Conservation (phyloP, 768 basidiomycete species). For the Kwoniella dendrophila region DNA sequence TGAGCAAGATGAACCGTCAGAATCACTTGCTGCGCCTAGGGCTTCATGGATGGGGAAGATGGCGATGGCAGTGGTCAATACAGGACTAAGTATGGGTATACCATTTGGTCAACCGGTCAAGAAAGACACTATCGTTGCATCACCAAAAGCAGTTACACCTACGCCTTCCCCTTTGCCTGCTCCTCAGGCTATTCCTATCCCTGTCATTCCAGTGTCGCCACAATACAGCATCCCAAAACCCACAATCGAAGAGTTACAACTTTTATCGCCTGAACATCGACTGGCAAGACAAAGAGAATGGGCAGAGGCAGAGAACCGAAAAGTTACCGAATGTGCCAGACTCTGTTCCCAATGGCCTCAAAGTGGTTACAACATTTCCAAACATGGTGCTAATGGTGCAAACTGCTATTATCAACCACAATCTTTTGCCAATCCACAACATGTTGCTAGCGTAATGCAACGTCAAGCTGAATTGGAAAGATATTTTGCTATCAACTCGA, state of each 20-base stretch:
- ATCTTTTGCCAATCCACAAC: conserved; percentile 43
- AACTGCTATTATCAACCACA: conserved; percentile 47
- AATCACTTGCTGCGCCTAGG: not conserved
- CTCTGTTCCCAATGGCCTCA: conserved; percentile 53
- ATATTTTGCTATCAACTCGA: conserved; percentile 17
- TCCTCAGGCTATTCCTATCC: not conserved
- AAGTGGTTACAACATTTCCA: conserved; percentile 48
- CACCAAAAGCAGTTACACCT: not conserved
- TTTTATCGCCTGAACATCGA: conserved; percentile 19
- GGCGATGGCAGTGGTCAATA: conserved; percentile 43
- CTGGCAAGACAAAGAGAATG: conserved; percentile 28
- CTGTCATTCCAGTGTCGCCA: not conserved
- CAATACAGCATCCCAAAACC: conserved; percentile 1
- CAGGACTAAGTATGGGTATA: conserved; percentile 35
- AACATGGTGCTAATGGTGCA: conserved; percentile 47
- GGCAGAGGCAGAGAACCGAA: conserved; percentile 33
- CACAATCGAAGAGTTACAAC: conserved; percentile 15
- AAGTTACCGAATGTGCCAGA: conserved; percentile 43
- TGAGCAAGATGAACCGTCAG: conserved; percentile 3
- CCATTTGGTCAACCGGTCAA: conserved; percentile 22
- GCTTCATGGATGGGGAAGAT: conserved; percentile 47
- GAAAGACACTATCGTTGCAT: conserved; percentile 2
- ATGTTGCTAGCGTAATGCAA: conserved; percentile 45
- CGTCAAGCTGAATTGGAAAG: conserved; percentile 48
- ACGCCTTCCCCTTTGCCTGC: not conserved